Evolutionary conservation across 176 grass and related monocot species (phyloP).

Genomic region (Carex myosuroides): DNA sequence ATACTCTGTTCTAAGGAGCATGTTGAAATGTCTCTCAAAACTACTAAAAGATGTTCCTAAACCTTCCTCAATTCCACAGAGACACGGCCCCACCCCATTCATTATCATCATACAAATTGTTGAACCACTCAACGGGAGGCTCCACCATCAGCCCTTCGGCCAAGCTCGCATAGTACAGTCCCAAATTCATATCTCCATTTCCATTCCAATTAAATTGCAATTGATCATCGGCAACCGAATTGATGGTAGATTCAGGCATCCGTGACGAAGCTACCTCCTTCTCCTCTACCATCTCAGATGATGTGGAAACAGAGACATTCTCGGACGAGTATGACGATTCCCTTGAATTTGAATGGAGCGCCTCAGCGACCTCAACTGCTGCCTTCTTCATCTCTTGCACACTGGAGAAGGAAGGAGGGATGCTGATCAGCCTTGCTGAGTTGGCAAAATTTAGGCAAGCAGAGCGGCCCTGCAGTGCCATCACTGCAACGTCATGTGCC

Average conservation of each 20-base stretch:
- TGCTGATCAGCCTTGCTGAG: conserved; percentile 43
- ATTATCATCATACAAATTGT: background rate
- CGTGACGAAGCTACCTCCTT: background rate
- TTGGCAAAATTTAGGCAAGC: conserved; percentile 52
- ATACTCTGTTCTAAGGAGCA: background rate
- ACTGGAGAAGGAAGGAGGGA: conserved; percentile 20
- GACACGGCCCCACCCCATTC: background rate
- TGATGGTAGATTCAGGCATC: background rate
- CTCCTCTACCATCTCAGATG: background rate
- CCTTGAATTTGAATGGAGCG: conserved; percentile 24
- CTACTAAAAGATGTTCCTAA: background rate
- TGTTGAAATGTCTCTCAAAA: background rate
- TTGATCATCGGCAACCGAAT: conserved; percentile 1
- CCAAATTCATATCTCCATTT: conserved; percentile 24
- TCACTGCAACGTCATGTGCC: conserved; percentile 51
- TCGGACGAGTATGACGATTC: background rate
- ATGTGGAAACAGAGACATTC: background rate
- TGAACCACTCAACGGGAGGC: background rate
- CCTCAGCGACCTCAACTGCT: conserved; percentile 31
- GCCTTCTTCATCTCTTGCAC: conserved; percentile 28
- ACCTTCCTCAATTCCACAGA: background rate
- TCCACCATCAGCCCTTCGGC: conserved; percentile 51
- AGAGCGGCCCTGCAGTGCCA: conserved; percentile 29
- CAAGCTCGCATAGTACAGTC: conserved; percentile 34
- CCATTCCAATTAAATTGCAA: conserved; percentile 17